Conservation (phyloP, 352 stramenopile species). For the Phytophthora citrophthora region DNA sequence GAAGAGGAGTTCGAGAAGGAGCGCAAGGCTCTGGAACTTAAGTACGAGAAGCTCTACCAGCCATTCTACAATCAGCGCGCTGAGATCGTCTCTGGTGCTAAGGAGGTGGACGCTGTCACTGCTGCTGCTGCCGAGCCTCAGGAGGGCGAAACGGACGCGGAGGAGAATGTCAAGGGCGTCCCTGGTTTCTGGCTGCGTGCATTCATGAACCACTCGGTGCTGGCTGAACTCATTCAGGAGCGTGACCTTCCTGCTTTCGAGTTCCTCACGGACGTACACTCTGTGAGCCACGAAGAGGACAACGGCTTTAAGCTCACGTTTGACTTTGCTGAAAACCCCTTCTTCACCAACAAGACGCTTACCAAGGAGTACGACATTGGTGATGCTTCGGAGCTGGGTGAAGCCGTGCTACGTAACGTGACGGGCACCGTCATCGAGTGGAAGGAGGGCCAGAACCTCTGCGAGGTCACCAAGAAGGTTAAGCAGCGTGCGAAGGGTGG, state of each 20-base stretch:
- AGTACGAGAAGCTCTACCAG: conserved; percentile 91
- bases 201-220: conserved; percentile 85
- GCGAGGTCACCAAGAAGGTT: conserved; percentile 88
- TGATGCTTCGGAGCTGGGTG: conserved; percentile 79
- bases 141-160: conserved; percentile 38
- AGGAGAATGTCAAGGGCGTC: conserved; percentile 74
- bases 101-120: conserved; percentile 74
- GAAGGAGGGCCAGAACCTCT: conserved; percentile 86
- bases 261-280: conserved; percentile 78
- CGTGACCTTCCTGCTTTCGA: conserved; percentile 82
- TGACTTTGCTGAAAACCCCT: conserved; percentile 80
- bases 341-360: conserved; percentile 80
- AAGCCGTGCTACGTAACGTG: conserved; percentile 84
- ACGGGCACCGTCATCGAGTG: conserved; percentile 78
- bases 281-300: conserved; percentile 77
- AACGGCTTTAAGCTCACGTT: conserved; percentile 90
- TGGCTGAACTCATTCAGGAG: conserved; percentile 83
- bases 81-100: conserved; percentile 76
- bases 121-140: conserved; percentile 52
- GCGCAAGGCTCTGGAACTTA: conserved; percentile 81
- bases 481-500: conserved; percentile 86
- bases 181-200: conserved; percentile 88
- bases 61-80: conserved; percentile 80
- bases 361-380: conserved; percentile 89
- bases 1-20: conserved; percentile 90